A percentile compares a stretch with the other conserved stretches of the same genome.
Conservation (phyloP, 805 yeast species). For the Blastobotrys robertii region DNA sequence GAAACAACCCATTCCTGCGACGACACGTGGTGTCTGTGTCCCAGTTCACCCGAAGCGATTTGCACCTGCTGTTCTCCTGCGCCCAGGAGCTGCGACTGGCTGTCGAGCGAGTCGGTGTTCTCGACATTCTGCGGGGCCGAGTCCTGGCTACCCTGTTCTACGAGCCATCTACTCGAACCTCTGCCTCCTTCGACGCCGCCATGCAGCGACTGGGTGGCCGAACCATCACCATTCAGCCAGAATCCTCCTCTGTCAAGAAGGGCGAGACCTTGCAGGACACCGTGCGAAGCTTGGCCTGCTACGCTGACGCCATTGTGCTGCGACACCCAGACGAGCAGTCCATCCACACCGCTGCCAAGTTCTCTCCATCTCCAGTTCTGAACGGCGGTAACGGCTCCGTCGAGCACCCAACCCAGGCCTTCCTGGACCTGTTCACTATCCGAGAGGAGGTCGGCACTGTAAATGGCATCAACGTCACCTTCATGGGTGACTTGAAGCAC, state of each 20-base stretch:
- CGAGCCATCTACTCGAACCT: constrained; percentile 97
- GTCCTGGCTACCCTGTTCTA: constrained; percentile 91
- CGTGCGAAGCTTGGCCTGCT: constrained; percentile 86
- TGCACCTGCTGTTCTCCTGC: constrained; percentile 88
- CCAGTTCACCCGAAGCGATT: constrained; percentile 76
- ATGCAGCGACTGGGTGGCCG: constrained; percentile 99
- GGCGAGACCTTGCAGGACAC: constrained; percentile 98
- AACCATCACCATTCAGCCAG: constrained; percentile 77
- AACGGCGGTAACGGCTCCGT: constrained; percentile 97
- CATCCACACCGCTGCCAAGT: constrained; percentile 90
- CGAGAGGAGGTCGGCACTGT: constrained; percentile 99
- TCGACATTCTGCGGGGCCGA: constrained; percentile 84
- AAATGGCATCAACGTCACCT: constrained; percentile 93
- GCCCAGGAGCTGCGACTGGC: constrained; percentile 97
- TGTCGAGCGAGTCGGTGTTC: constrained; percentile 91
- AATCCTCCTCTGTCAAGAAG: constrained; percentile 89
- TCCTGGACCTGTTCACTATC: constrained; percentile 92
- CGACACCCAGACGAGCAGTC: constrained; percentile 93
- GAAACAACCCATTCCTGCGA: constrained; percentile 87
- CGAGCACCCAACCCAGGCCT: constrained; percentile 99
- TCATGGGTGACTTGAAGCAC: constrained; percentile 97
- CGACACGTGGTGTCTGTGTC: constrained; percentile 81
- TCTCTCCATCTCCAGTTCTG: constrained; percentile 92
- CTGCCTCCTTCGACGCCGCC: constrained; percentile 96
- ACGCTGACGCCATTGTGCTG: constrained; percentile 92